Evolutionary conservation across 2,329 filamentous ascomycete genomes (phyloP), one percentile per base, ranked within the genome.

Genomic region (Aspergillus luchuensis): DNA sequence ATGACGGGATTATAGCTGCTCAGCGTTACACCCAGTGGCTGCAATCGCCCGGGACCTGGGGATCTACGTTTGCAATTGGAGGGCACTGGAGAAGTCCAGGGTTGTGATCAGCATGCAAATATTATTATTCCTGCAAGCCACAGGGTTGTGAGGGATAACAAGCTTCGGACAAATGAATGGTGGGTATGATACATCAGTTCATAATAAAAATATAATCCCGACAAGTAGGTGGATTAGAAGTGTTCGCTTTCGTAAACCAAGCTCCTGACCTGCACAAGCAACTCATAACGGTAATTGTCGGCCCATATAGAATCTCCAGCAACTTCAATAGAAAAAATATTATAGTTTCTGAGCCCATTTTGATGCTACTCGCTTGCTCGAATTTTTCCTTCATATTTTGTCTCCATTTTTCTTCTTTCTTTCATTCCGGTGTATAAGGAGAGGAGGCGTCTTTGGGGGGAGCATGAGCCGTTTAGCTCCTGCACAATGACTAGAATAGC

Each of bases 281-380:
- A 60, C 50, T 50, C 41, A 66, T 51, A 60, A 59, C 58, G 48
- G 60, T 66, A 65, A 60, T 41, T 63, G 45, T 58, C 56, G 54
- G 50, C 47, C 63, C 62, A 48, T 54, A 50, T 65, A 65, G 65
- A 51, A 67, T 67, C 61, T 59, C 58, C 60, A 59, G 50, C 62
- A 66, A 58, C 59, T 63, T 65, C 54, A 62, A 62, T 60, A 61
- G 5, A 56, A 64, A 69, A 65, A 19, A 19, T 19, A 67, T 64
- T 25, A 59, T 59, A 50, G 47, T 50, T 50, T 30, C 25, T 10
- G 47, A n/a, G 17, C 21, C 41, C 41, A 23, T 33, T 33, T 55
- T n/a, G 15, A 19, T 49, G 6, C 15, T 43, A 25, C 11, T 15
- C 13, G n/a, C 45, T 23, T 45, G 19, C 41, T 13, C 21, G 41